Percentiles rank a stretch among this genome's conserved stretches.
phyloP scores from a whole-genome alignment of 2,329 filamentous ascomycete species.

The Fusarium veterinarium region DNA sequence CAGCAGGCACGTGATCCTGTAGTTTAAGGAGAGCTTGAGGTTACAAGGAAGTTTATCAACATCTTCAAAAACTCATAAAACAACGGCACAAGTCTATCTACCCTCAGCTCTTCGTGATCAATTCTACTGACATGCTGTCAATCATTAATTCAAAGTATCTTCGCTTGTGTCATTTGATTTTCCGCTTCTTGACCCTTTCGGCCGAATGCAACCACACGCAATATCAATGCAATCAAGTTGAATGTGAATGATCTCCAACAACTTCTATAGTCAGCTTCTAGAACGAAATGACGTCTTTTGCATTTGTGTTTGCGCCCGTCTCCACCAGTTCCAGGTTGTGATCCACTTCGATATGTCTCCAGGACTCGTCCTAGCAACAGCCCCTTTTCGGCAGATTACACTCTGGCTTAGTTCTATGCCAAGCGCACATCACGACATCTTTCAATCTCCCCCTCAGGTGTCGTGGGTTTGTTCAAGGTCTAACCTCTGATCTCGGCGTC shows the following conservation, averaged over 20 bases:
- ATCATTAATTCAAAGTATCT: not conserved
- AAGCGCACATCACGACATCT: conserved; percentile 34
- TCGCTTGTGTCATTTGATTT: not conserved
- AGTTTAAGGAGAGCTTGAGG: not conserved
- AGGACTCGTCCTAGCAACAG: conserved; percentile 15
- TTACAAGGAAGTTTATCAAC: not conserved
- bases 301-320: conserved; percentile 9
- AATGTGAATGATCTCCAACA: not conserved
- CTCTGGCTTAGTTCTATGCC: conserved; percentile 35
- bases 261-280: conserved; percentile 37
- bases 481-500: conserved; percentile 32
- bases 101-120: not conserved
- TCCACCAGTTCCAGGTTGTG: conserved; percentile 19
- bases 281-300: conserved; percentile 41
- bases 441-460: conserved; percentile 33
- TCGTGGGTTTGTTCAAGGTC: conserved; percentile 14
- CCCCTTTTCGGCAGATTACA: conserved; percentile 44
- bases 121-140: not conserved
- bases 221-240: not conserved
- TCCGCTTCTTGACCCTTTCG: not conserved
- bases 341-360: conserved; percentile 19
- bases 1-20: conserved; percentile 14
- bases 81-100: not conserved
- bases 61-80: not conserved
- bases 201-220: conserved; percentile 5